Evolutionary conservation across 345 rosid species (phyloP).

Genomic region (Citrus cavaleriei): DNA sequence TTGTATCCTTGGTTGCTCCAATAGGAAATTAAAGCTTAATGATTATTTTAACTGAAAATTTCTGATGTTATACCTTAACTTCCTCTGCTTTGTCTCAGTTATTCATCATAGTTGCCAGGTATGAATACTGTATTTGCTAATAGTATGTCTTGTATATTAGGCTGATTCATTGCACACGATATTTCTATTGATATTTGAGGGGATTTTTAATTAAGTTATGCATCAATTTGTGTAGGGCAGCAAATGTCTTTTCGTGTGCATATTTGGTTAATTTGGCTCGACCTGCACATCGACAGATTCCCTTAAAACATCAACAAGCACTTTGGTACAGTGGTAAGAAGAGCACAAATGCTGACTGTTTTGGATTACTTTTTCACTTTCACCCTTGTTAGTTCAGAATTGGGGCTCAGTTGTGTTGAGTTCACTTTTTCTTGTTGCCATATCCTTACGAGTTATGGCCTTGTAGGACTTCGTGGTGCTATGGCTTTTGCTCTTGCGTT

Average conservation of each 20-base stretch:
- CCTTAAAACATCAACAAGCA: constrained; percentile 89
- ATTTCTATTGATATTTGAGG: constrained; percentile 5
- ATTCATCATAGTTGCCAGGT: constrained; percentile 90
- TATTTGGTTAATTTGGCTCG: constrained; percentile 87
- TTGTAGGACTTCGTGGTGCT: constrained; percentile 89
- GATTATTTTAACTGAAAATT: constrained; percentile 8
- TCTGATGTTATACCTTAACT: constrained; percentile 49
- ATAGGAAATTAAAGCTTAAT: neutral
- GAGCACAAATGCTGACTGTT: constrained; percentile 3
- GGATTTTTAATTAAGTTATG: constrained; percentile 25
- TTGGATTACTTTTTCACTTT: neutral
- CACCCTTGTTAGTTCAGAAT: neutral
- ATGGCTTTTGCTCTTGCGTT: constrained; percentile 99
- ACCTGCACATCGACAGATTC: constrained; percentile 75
- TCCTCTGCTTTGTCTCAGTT: constrained; percentile 41
- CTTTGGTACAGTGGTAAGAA: constrained; percentile 98
- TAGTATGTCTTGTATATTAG: neutral
- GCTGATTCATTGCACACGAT: neutral
- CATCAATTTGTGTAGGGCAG: constrained; percentile 61
- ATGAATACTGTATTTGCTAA: constrained; percentile 17
- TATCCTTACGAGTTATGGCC: constrained; percentile 20
- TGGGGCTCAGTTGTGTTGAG: neutral
- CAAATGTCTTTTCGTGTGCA: constrained; percentile 88
- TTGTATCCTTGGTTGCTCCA: constrained; percentile 69
- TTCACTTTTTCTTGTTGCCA: neutral